These are phyloP conservation scores for Leptosphaerulina australis DNA, from an alignment of 2,329 filamentous ascomycete species.

Conservation along the genomic window DNA sequence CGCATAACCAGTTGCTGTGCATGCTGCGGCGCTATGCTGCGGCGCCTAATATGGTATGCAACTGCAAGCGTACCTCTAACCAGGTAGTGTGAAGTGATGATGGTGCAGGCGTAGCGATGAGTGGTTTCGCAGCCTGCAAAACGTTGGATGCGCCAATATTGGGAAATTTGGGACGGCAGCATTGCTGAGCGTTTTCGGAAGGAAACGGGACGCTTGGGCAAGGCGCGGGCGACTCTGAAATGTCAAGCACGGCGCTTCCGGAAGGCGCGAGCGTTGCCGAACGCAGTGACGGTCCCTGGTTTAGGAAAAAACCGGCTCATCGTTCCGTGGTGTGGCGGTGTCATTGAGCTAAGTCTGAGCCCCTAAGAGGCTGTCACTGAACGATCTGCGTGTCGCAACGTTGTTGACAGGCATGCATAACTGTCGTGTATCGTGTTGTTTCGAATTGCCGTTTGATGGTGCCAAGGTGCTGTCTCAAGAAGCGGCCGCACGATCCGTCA, in stretches of 20 bases:
- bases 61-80: conserved; percentile 18
- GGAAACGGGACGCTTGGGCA: conserved; percentile 1
- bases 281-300: conserved; percentile 1
- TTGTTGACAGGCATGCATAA: conserved; percentile 6
- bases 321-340: not conserved
- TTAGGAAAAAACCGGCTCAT: too few species aligned
- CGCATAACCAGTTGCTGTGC: conserved; percentile 7
- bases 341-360: not conserved
- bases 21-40: conserved; percentile 16
- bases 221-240: not conserved
- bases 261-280: not conserved
- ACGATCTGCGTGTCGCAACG: not conserved
- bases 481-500: conserved; percentile 3
- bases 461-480: conserved; percentile 4
- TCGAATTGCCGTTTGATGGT: conserved; percentile 1
- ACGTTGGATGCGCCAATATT: conserved; percentile 6
- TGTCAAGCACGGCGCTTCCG: not conserved
- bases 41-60: conserved; percentile 5
- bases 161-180: conserved; percentile 13
- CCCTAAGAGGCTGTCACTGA: not conserved
- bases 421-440: conserved; percentile 4
- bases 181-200: not conserved
- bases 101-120: conserved; percentile 14
- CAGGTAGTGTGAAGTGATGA: conserved; percentile 11
- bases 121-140: conserved; percentile 9